Base-by-base conservation (phyloP, 192 early-diverging fungal genomes). In the Coemansia sp. region DNA sequence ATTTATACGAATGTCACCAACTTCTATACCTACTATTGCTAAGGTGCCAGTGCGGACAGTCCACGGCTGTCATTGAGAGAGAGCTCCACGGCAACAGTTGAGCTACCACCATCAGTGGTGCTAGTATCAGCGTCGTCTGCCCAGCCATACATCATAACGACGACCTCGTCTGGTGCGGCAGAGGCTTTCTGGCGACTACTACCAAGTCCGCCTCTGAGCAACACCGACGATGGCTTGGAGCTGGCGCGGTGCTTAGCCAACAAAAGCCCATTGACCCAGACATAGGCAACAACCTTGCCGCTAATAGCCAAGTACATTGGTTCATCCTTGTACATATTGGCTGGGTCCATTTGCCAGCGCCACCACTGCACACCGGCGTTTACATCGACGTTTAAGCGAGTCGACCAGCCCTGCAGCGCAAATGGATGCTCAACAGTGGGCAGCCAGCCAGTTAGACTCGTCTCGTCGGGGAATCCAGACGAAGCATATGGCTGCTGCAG, bases 381-480 rank as follows among this genome's bases (percentile, higher is more conserved):
- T 3, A 65, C 68, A 51, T 77, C 65, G 15, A 78, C 65, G 36
- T 73, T 73, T 43, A 69, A 22, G 34, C 42, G 52, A 12, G 71
- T 80, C 15, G 77, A 79, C 83, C 67, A 78, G 65, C 69, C 75
- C 44, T 65, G 61, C 49, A 31, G 41, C 46, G 46, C 85, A 72
- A 65, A 77, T 73, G 52, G 69, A 5, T 44, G 77, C 73, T 75
- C 68, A 5, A 82, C 66, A 31, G 71, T 70, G 9, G 69, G 57
- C 3, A 54, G 38, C 89, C 88, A 91, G 3, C 80, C 86, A 1
- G 63, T 63, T 20, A 73, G 52, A 9, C 52, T 51, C 16, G 69
- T 38, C 63, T 94, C 91, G 71, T 92, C 91, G 0, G 93, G 93
- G 68, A 95, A 86, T 0, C 95, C 95, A 12, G 88, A 88, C 1